Conservation (phyloP, 228 moss, liverwort and hornwort genomes). For the Sphagnum fallax region DNA sequence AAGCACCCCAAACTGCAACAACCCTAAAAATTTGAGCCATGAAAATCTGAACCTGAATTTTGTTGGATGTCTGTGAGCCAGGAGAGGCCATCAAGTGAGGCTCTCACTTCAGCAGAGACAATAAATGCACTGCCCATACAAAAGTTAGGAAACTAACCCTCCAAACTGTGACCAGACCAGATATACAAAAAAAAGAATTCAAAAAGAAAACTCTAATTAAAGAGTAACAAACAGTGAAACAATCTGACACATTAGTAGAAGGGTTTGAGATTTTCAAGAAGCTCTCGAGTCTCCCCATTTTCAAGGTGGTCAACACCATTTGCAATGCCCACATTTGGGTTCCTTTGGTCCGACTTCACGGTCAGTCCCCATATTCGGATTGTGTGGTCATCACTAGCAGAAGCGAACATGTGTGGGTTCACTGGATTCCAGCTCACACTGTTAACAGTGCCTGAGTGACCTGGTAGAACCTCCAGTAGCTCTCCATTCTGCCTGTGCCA, state of each 20-base stretch:
- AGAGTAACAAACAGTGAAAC: no score
- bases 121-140: no score
- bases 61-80: no score
- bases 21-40: no score
- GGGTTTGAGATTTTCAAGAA: slow-evolving; percentile 98
- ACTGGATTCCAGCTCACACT: slow-evolving; percentile 99
- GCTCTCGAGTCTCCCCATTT: slow-evolving; percentile 94
- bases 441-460: slow-evolving; percentile 98
- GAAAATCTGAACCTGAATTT: no score
- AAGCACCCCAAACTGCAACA: no score
- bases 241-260: slow-evolving; percentile 24
- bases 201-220: no score
- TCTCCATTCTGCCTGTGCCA: slow-evolving; percentile 99
- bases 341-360: slow-evolving; percentile 47
- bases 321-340: slow-evolving; percentile 44
- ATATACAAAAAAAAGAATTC: no score
- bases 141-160: no score
- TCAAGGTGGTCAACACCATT: slow-evolving; percentile 93
- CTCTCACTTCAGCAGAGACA: no score
- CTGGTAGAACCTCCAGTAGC: slow-evolving; percentile 83
- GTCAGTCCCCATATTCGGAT: slow-evolving; percentile 98
- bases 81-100: no score
- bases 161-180: no score
- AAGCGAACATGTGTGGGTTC: slow-evolving; percentile 99
- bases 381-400: slow-evolving; percentile 98